These are phyloP conservation scores for Nigrospora sphaerica DNA, from an alignment of 2,329 filamentous ascomycete species.

Conservation along the genomic window DNA sequence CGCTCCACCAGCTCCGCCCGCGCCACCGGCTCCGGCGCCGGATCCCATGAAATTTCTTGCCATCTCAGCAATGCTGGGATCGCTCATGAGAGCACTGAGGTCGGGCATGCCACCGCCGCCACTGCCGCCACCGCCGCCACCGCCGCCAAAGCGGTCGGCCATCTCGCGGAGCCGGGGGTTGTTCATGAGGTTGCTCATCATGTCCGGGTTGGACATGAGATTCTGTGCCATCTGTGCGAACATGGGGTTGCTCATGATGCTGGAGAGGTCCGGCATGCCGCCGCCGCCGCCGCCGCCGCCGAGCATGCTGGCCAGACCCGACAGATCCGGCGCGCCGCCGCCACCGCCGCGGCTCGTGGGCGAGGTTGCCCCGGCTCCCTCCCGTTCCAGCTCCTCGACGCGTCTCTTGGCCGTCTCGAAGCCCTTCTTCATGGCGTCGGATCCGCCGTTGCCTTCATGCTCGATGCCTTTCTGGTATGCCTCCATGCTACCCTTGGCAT, in stretches of 20 bases:
- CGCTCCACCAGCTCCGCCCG: conserved; percentile 11
- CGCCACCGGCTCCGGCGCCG: conserved; percentile 12
- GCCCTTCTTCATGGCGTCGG: conserved; percentile 95
- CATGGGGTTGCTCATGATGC: conserved; percentile 97
- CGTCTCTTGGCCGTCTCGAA: conserved; percentile 87
- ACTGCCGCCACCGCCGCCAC: conserved; percentile 46
- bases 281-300: conserved; percentile 57
- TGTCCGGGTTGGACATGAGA: conserved; percentile 92
- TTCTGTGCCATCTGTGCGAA: conserved; percentile 96
- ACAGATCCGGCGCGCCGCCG: conserved; percentile 66
- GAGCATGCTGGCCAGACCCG: conserved; percentile 65
- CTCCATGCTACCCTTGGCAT: conserved; percentile 87
- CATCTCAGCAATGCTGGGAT: conserved; percentile 90
- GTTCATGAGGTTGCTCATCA: conserved; percentile 87
- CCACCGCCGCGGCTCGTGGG: conserved; percentile 37
- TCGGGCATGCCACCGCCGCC: conserved; percentile 82
- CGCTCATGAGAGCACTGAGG: conserved; percentile 77
- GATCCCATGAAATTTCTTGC: conserved; percentile 28
- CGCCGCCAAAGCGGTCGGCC: conserved; percentile 70
- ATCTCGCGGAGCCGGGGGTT: conserved; percentile 85
- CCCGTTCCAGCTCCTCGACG: conserved; percentile 69
- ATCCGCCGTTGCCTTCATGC: conserved; percentile 87
- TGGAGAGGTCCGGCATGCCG: conserved; percentile 80
- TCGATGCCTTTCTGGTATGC: conserved; percentile 92
- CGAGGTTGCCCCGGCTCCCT: conserved; percentile 39